phyloP scores from a whole-genome alignment of 345 rosid species.

The Zanthoxylum bungeanum region DNA sequence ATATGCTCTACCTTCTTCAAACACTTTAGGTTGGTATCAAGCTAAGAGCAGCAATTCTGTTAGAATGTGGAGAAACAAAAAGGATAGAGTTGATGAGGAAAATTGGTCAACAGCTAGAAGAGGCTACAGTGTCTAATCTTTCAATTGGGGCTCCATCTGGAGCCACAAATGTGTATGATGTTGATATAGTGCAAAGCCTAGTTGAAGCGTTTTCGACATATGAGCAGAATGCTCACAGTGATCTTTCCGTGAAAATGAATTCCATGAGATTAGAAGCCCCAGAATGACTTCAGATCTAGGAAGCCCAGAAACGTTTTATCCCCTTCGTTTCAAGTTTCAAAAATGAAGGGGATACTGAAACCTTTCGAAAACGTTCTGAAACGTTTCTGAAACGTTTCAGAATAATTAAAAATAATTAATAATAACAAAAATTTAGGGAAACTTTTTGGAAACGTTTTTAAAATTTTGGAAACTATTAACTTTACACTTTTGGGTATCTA shows the following conservation, averaged over 20 bases:
- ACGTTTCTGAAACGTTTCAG: no score
- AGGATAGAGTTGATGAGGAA: constrained; percentile 43
- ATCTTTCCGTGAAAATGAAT: constrained; percentile 19
- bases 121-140: constrained; percentile 45
- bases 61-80: constrained; percentile 46
- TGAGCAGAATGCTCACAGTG: constrained; percentile 21
- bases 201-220: constrained; percentile 40
- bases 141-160: constrained; percentile 42
- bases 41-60: constrained; percentile 40
- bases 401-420: no score
- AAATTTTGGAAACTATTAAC: no score
- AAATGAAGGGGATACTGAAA: no score
- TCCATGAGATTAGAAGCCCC: constrained; percentile 31
- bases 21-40: no score
- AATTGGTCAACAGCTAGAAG: constrained; percentile 53
- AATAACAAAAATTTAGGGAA: no score
- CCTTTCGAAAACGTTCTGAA: no score
- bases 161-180: constrained; percentile 40
- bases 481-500: no score
- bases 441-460: no score
- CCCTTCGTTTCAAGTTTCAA: no score
- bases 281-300: constrained; percentile 37
- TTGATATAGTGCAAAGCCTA: constrained; percentile 54
- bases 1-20: no score
- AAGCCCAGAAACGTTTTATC: no score